Evolutionary conservation across 352 stramenopile genomes (phyloP), one percentile per base, ranked within the genome.

Genomic region (Pythium grandisporangium): DNA sequence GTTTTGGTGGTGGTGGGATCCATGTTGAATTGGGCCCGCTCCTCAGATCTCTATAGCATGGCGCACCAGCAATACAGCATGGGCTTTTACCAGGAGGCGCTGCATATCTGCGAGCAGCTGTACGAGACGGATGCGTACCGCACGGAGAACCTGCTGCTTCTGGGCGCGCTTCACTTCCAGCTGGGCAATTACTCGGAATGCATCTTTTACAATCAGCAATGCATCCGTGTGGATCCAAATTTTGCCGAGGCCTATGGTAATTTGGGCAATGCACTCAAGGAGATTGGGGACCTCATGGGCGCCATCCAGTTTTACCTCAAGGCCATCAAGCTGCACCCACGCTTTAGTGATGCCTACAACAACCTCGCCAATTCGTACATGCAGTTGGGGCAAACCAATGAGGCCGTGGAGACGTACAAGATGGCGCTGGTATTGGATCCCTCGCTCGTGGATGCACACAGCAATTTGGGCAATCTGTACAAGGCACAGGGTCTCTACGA

Each of bases 151-250:
- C 55, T 98, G 19, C 58, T 98, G 37, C 74, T 98, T 17, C 63
- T 97, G 3, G 90, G 91, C 11, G 93, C 93, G 20, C 55, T 96
- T 27, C 91, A 98, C 58, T 97, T 97, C 48, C 89, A 97, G 48
- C 64, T 97, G 0, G 74, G 84, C 16, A 95, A 97, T 58, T 84
- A 95, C 37, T 80, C 65, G 6, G 88, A 97, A 48, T 80, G 69
- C 48, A 95, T 97, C 37, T 97, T 96, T 53, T 98, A 96, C 75
- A 97, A 97, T 55, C 85, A 97, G 57, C 86, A 96, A 48, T 92
- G 78, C 50, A 95, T 98, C 41, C 74, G 84, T 32, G 72, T 97
- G 45, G 86, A 95, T 26, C 87, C 88, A 3, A 68, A 83, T 49
- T 96, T 96, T 51, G 87, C 87, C 17, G 91, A 97, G 43, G 93